Evolutionary conservation across 2,329 filamentous ascomycete species (phyloP).

Genomic region (Cercospora citrullina): DNA sequence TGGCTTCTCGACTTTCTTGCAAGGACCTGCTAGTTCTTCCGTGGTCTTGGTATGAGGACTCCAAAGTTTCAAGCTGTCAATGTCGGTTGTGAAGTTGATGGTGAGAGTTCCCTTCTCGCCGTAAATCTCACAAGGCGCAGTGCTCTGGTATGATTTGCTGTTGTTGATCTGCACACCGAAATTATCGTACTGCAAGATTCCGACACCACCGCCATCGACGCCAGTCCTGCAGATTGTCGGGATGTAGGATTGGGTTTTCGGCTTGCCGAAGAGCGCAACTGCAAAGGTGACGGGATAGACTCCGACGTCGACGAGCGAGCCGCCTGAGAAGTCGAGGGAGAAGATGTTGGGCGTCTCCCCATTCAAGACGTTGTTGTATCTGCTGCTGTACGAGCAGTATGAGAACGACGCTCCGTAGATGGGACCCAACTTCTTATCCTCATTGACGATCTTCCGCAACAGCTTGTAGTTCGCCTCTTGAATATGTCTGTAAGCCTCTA

Average conservation of each 20-base stretch:
- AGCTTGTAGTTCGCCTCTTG: conserved; percentile 53
- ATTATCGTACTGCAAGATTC: conserved; percentile 46
- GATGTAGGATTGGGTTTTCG: conserved; percentile 44
- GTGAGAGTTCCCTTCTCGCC: conserved; percentile 51
- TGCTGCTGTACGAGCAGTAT: conserved; percentile 48
- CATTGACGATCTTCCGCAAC: conserved; percentile 39
- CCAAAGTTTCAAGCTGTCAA: conserved; percentile 44
- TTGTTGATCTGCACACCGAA: conserved; percentile 49
- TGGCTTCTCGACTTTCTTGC: conserved; percentile 38
- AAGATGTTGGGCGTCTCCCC: conserved; percentile 53
- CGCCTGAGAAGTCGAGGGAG: conserved; percentile 49
- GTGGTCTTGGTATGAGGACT: conserved; percentile 48
- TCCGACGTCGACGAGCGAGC: conserved; percentile 51
- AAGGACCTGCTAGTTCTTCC: conserved; percentile 42
- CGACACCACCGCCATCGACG: conserved; percentile 49
- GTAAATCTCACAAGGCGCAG: conserved; percentile 50
- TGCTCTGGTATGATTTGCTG: conserved; percentile 48
- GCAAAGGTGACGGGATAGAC: conserved; percentile 52
- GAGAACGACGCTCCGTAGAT: conserved; percentile 49
- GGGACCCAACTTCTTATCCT: conserved; percentile 43
- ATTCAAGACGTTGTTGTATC: conserved; percentile 50
- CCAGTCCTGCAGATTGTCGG: conserved; percentile 48
- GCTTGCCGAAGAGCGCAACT: conserved; percentile 50
- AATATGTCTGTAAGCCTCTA: conserved; percentile 53
- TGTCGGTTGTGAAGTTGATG: conserved; percentile 49